Percentiles rank a stretch among this genome's conserved stretches.
Evolutionary conservation across 2,329 filamentous ascomycete genomes (phyloP).

Genomic region (Botryotinia calthae): DNA sequence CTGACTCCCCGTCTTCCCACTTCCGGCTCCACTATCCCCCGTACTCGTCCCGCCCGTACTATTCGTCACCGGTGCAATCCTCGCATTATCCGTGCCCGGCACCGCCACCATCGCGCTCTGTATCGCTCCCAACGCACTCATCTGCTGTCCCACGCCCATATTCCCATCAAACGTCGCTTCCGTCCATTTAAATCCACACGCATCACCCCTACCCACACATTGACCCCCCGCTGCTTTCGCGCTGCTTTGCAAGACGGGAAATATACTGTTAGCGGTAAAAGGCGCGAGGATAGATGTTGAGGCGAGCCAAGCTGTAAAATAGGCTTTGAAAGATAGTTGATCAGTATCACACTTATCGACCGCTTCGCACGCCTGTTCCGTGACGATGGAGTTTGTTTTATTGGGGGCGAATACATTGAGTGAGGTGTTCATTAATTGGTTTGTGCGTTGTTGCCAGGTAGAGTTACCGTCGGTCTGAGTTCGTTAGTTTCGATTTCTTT

Average conservation of each 20-base stretch:
- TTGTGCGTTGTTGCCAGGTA: slow-evolving; percentile 57
- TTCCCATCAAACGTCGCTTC: slow-evolving; percentile 52
- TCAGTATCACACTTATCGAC: slow-evolving; percentile 59
- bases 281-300: slow-evolving; percentile 62
- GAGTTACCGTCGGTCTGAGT: slow-evolving; percentile 34
- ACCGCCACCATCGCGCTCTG: slow-evolving; percentile 41
- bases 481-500: not conserved
- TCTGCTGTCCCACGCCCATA: slow-evolving; percentile 67
- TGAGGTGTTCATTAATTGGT: slow-evolving; percentile 53
- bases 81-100: slow-evolving; percentile 30
- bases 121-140: slow-evolving; percentile 65
- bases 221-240: slow-evolving; percentile 53
- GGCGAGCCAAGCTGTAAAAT: slow-evolving; percentile 60
- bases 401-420: slow-evolving; percentile 51
- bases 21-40: slow-evolving; percentile 30
- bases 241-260: slow-evolving; percentile 52
- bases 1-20: not conserved
- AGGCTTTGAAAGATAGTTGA: slow-evolving; percentile 63
- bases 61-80: slow-evolving; percentile 41
- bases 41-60: slow-evolving; percentile 40
- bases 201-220: slow-evolving; percentile 56
- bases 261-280: slow-evolving; percentile 52
- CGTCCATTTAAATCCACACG: slow-evolving; percentile 62
- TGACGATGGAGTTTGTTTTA: slow-evolving; percentile 46
- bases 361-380: slow-evolving; percentile 51